Evolutionary conservation across 2,329 filamentous ascomycete species (phyloP), one percentile per base, ranked within the genome.

Genomic region (Chaetomiaceae sp.): DNA sequence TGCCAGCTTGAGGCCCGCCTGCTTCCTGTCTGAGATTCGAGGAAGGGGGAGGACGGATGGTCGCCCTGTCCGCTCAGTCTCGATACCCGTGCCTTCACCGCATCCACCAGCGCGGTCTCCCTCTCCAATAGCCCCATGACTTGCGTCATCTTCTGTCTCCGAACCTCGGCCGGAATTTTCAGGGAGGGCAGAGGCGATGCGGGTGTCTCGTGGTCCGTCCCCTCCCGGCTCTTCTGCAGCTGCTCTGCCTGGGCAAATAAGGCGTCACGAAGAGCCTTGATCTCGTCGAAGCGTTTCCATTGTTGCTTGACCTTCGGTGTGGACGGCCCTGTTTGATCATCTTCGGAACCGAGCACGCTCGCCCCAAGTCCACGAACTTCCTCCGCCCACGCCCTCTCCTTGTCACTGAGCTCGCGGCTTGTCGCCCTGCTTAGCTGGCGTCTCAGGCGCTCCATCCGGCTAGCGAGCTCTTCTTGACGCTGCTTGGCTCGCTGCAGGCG

Each of bases 71-170:
- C 55, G 37, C 66, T 71, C 48, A 88, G 68, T 55, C 73, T 77
- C 64, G 84, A 79, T 55, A 89, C 67, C 50, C 84, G 74, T 50
- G 73, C 73, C 58, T 77, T 82, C 19, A 86, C 77, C 19, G 81
- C 84, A 58, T 87, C 83, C 6, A 88, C 80, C 60, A 88, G 66
- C 5, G 82, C 82, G 41, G 79, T 79, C 68, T 89, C 84, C 23
- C 85, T 72, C 51, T 85, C 81, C 57, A 89, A 68, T 53, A 87
- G 66, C 23, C 69, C 69, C 67, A 81, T 81, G 19, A 88, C 81
- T 63, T 86, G 78, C 50, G 73, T 73, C 57, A 87, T 67, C 68
- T 86, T 86, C 44, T 73, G 77, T 66, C 75, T 79, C 52, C 82
- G 74, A 52, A 86, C 75, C 48, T 83, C 80, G 17, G 74, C 69